A percentile compares a stretch with the other conserved stretches of the same genome.
These are phyloP conservation scores for Stagonosporopsis cucurbitacearum DNA, from an alignment of 2,329 filamentous ascomycete species.

Conservation along the genomic window DNA sequence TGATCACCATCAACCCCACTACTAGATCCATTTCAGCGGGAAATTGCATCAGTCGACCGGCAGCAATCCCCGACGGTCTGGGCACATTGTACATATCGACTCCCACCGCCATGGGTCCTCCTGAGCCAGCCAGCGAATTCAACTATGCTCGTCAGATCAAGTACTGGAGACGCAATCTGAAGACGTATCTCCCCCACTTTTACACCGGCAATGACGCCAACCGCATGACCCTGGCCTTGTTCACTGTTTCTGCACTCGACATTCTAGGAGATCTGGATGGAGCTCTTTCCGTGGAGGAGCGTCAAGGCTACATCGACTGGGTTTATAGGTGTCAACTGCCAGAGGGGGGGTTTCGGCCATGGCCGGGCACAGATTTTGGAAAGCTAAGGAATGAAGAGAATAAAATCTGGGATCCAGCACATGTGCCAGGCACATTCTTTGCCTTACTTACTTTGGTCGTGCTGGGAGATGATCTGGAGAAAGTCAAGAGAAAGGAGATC, in stretches of 20 bases:
- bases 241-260: constrained; percentile 85
- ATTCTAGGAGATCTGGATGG: constrained; percentile 71
- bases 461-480: constrained; percentile 64
- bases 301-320: constrained; percentile 70
- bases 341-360: constrained; percentile 86
- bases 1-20: constrained; percentile 17
- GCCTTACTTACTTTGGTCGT: constrained; percentile 76
- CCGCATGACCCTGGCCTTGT: constrained; percentile 87
- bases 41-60: constrained; percentile 12
- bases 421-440: constrained; percentile 88
- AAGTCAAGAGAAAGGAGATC: constrained; percentile 71
- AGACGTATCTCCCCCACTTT: constrained; percentile 76
- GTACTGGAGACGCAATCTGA: constrained; percentile 91
- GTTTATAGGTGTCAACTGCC: constrained; percentile 86
- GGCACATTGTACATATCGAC: constrained; percentile 7
- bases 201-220: constrained; percentile 92
- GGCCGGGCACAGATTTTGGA: constrained; percentile 70
- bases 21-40: constrained; percentile 13
- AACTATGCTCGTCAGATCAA: constrained; percentile 69
- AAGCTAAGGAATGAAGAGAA: constrained; percentile 58
- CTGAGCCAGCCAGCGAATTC: constrained; percentile 24
- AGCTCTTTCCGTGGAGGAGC: constrained; percentile 61
- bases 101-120: constrained; percentile 12
- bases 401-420: constrained; percentile 73
- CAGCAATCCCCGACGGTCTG: constrained; percentile 9